Conservation (phyloP, 169 alveolate species). For the Plasmodium gaboni region DNA sequence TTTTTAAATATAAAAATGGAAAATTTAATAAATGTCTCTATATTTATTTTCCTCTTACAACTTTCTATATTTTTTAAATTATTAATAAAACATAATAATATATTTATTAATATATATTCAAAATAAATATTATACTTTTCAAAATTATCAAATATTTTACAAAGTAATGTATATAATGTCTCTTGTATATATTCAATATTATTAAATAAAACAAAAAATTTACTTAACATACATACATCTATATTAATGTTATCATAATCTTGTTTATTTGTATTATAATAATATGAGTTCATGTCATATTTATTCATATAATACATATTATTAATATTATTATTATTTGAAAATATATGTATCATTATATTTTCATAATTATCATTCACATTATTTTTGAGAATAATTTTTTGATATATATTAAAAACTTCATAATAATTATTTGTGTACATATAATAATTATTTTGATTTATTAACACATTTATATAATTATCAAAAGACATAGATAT, state of each 20-base stretch:
- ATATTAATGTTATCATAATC: neutral
- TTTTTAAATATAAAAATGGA: slow-evolving; percentile 22
- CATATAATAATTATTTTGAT: slow-evolving; percentile 17
- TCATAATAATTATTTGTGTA: slow-evolving; percentile 34
- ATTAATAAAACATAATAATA: slow-evolving; percentile 30
- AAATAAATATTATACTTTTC: slow-evolving; percentile 10
- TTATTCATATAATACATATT: neutral
- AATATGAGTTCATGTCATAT: too few species aligned
- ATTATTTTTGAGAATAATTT: neutral
- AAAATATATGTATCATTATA: slow-evolving; percentile 13
- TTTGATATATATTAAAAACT: slow-evolving; percentile 22
- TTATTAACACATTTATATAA: neutral
- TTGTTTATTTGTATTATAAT: neutral
- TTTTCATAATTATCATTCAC: neutral
- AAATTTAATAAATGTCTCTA: slow-evolving; percentile 30
- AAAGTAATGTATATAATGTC: slow-evolving; percentile 20
- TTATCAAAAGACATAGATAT: neutral
- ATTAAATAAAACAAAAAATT: slow-evolving; percentile 7
- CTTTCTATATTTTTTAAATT: slow-evolving; percentile 7
- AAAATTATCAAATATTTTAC: slow-evolving; percentile 26
- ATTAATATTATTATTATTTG: neutral
- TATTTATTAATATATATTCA: slow-evolving; percentile 41
- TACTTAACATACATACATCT: slow-evolving; percentile 39
- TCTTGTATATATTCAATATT: slow-evolving; percentile 25
- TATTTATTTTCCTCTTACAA: neutral